These are phyloP conservation scores for Phytopythium chamaehyphon DNA, from an alignment of 352 stramenopile species.

Conservation along the genomic window DNA sequence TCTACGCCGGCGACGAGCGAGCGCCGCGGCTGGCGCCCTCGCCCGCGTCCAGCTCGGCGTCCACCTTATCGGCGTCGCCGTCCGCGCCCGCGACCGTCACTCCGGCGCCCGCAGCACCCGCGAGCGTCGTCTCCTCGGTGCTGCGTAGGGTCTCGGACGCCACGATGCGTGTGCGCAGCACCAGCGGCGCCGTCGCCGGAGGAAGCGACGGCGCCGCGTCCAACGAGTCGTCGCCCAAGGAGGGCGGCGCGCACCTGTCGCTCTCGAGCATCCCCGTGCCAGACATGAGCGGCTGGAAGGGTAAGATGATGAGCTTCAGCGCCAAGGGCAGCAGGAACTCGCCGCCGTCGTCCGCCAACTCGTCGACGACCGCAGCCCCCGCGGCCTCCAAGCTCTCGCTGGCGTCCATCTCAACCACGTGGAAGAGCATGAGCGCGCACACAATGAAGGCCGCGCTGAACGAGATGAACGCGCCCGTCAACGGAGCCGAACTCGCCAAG, in stretches of 20 bases:
- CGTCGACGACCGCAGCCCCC: conserved; percentile 10
- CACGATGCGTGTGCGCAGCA: conserved; percentile 1
- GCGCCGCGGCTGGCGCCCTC: conserved; percentile 12
- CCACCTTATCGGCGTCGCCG: conserved; percentile 17
- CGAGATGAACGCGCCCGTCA: conserved; percentile 1
- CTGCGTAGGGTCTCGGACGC: conserved; percentile 7
- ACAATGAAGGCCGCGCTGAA: conserved; percentile 9
- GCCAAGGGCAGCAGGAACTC: conserved; percentile 5
- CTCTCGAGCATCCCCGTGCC: conserved; percentile 20
- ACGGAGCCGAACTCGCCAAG: conserved; percentile 30
- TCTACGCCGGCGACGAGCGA: conserved; percentile 8
- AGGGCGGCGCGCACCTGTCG: conserved; percentile 10
- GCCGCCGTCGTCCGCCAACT: neutral
- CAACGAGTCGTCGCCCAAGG: conserved; percentile 10
- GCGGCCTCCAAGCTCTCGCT: conserved; percentile 34
- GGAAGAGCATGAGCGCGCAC: conserved; percentile 33
- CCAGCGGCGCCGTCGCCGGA: neutral
- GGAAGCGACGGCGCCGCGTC: neutral
- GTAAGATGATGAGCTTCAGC: conserved; percentile 37
- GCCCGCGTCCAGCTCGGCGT: conserved; percentile 17
- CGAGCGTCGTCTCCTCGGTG: conserved; percentile 3
- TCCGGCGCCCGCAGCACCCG: neutral
- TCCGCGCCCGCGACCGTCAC: conserved; percentile 4
- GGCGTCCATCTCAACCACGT: conserved; percentile 42
- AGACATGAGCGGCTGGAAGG: conserved; percentile 39